These are phyloP conservation scores for Mortierella sp. DNA, from an alignment of 371 early-diverging fungal species.

Conservation along the genomic window DNA sequence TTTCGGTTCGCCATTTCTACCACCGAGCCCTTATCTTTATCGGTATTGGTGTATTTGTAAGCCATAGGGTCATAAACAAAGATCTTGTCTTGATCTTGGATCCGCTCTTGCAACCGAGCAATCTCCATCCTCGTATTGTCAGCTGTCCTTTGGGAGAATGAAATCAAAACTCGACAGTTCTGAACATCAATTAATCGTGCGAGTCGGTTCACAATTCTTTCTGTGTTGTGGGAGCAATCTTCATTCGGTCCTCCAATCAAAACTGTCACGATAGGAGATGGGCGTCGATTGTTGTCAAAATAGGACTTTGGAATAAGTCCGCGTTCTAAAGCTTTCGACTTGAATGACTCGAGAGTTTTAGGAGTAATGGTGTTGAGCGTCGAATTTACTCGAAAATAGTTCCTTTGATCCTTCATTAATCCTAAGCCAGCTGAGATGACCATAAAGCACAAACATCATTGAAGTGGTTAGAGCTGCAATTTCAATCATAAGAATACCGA, in stretches of 20 bases:
- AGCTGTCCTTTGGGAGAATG: conserved; percentile 44
- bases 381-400: conserved; percentile 46
- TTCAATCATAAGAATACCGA: neutral
- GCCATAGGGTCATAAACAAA: conserved; percentile 47
- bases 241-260: conserved; percentile 52
- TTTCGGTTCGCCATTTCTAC: conserved; percentile 3
- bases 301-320: conserved; percentile 35
- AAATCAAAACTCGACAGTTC: conserved; percentile 35
- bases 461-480: neutral
- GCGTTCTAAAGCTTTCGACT: conserved; percentile 11
- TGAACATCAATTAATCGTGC: conserved; percentile 35
- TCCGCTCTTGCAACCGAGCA: neutral
- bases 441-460: neutral
- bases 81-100: conserved; percentile 32
- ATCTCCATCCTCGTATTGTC: conserved; percentile 27
- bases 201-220: conserved; percentile 38
- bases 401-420: conserved; percentile 55
- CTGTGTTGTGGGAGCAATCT: conserved; percentile 45
- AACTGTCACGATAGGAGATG: conserved; percentile 27
- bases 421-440: conserved; percentile 29
- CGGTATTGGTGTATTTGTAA: neutral
- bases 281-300: neutral
- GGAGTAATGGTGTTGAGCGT: conserved; percentile 42
- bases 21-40: neutral
- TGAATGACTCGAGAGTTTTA: conserved; percentile 19